Base-by-base conservation (phyloP, 257 asterid species). In the Ballota nigra region DNA sequence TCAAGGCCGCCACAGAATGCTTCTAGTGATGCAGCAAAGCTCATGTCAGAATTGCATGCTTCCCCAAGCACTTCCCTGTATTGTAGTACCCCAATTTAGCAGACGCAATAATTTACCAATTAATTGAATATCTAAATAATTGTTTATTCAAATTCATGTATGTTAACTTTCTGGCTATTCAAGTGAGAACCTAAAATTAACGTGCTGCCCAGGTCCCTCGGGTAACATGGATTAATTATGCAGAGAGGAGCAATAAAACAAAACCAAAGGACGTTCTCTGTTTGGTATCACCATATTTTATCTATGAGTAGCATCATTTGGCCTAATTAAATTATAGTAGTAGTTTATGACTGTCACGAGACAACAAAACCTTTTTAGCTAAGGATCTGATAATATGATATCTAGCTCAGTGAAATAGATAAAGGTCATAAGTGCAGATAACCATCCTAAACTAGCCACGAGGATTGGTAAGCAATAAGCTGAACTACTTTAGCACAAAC, bases 1-100 rank as follows among this genome's bases (percentile, higher is more conserved):
- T 94, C 99, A 60, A 84, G 89, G 68, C 92, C 97, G 75, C 97
- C 99, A 71, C 93, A 94, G 80, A 94, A 94, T 63, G 96, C 91
- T 83, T 94, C 99, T 80, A 93, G 70, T 49, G 96, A 82, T 70
- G 91, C 95, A 4, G 94, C 98, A 77, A 93, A 93, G 76, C 77
- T 83, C 72, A 80, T 74, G 80, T 93, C 98, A 20, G 92, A 91
- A 65, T 86, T 83, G 76, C 86, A 81, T 45, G 96, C 79, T 75
- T 89, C 96, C 59, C 88, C 98, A 68, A 91, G 96, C 71, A 83
- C 82, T 68, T 91, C 97, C 84, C 98, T 93, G 85, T 40, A 74
- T 57, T 58, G 36, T 49, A 62, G 57, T 57, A 72, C 38, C 40
- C 76, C 57, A 71, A 9, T 10, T 66, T 49, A 62, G 57, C 43